Evolutionary conservation across 2,329 filamentous ascomycete species (phyloP).

Genomic region (Paecilomyces formosus): DNA sequence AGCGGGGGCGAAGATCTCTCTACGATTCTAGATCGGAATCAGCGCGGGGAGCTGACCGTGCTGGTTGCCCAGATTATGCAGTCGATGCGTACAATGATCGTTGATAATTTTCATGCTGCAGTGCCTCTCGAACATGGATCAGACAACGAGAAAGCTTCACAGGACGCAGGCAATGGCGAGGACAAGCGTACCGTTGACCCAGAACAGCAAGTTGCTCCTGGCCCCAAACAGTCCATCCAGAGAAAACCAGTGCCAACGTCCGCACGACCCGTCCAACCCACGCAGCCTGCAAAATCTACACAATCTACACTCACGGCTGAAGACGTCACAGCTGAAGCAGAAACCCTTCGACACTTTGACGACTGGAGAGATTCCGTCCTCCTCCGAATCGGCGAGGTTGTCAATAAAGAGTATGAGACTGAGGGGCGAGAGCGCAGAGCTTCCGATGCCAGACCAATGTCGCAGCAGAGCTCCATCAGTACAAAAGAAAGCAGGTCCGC

Average conservation of each 20-base stretch:
- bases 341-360: slow-evolving; percentile 63
- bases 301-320: not conserved
- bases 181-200: not conserved
- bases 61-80: slow-evolving; percentile 32
- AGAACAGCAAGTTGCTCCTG: no score
- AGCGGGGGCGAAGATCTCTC: slow-evolving; percentile 32
- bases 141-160: slow-evolving; percentile 17
- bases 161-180: slow-evolving; percentile 8
- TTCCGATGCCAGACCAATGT: slow-evolving; percentile 14
- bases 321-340: slow-evolving; percentile 40
- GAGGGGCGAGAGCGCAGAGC: slow-evolving; percentile 20
- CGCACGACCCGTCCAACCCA: no score
- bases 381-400: slow-evolving; percentile 63
- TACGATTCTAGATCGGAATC: slow-evolving; percentile 32
- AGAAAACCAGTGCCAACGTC: no score
- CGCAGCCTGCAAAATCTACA: not conserved
- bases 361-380: slow-evolving; percentile 71
- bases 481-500: slow-evolving; percentile 18
- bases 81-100: slow-evolving; percentile 32
- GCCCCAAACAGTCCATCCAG: no score
- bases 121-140: slow-evolving; percentile 5
- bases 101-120: slow-evolving; percentile 29
- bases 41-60: slow-evolving; percentile 35
- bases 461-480: slow-evolving; percentile 13
- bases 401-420: slow-evolving; percentile 45